phyloP scores from a whole-genome alignment of 1,284 basidiomycete genomes.

The Filobasidium uniguttulatum region DNA sequence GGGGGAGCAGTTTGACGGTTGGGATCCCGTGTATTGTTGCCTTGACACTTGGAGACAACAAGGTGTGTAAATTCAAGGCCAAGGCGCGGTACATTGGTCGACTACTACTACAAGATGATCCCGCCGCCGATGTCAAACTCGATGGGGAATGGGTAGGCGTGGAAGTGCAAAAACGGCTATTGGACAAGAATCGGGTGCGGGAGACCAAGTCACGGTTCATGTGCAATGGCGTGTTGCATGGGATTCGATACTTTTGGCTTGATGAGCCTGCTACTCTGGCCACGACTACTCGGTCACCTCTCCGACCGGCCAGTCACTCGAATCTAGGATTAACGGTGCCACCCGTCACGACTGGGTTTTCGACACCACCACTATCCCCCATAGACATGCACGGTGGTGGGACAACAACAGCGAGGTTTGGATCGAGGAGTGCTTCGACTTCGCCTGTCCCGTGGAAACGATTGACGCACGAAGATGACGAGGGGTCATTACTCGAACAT shows the following conservation, averaged over 20 bases:
- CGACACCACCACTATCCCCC: too few species aligned
- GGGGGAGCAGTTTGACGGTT: constrained; percentile 61
- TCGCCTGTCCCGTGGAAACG: background rate
- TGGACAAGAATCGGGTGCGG: background rate
- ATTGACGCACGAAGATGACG: background rate
- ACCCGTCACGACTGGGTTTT: too few species aligned
- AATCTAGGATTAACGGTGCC: background rate
- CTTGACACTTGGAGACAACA: constrained; percentile 27
- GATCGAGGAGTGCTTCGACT: background rate
- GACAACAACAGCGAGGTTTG: too few species aligned
- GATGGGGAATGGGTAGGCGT: constrained; percentile 82
- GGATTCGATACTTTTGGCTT: background rate
- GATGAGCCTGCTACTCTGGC: background rate
- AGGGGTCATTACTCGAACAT: too few species aligned
- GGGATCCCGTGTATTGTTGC: constrained; percentile 86
- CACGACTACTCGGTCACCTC: too few species aligned
- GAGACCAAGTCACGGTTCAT: background rate
- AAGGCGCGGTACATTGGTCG: background rate
- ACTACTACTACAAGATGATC: constrained; percentile 54
- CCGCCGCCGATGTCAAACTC: constrained; percentile 74
- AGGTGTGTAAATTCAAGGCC: constrained; percentile 51
- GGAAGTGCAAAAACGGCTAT: constrained; percentile 48
- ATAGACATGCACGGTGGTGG: too few species aligned
- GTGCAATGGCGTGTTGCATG: background rate
- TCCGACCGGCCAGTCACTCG: background rate